These are phyloP conservation scores for Globisporangium ultimum DNA, from an alignment of 352 stramenopile species.

Conservation along the genomic window DNA sequence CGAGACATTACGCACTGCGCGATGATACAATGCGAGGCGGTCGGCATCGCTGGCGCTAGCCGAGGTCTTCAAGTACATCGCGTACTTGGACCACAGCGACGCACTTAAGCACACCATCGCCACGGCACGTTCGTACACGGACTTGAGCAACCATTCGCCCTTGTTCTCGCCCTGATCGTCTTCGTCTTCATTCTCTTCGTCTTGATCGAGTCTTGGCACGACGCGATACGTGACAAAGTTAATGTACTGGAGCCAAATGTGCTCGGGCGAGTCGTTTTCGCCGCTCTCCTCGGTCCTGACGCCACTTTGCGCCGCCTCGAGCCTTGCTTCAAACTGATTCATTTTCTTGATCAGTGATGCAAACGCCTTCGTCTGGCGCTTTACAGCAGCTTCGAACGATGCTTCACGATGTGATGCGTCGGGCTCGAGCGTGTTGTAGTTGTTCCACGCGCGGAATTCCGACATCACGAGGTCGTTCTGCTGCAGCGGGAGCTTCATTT, in stretches of 20 bases:
- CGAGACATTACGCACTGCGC: slow-evolving; percentile 61
- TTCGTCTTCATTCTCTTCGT: neutral
- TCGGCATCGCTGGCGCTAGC: slow-evolving; percentile 3
- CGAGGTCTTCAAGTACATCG: slow-evolving; percentile 22
- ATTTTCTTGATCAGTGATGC: slow-evolving; percentile 60
- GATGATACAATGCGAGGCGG: slow-evolving; percentile 19
- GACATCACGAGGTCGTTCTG: slow-evolving; percentile 76
- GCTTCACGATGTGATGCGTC: slow-evolving; percentile 12
- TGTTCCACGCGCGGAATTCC: slow-evolving; percentile 68
- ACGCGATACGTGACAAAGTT: slow-evolving; percentile 60
- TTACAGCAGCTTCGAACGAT: slow-evolving; percentile 25
- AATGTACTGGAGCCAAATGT: slow-evolving; percentile 58
- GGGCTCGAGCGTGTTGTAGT: slow-evolving; percentile 47
- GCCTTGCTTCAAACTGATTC: slow-evolving; percentile 40
- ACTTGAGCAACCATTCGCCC: slow-evolving; percentile 26
- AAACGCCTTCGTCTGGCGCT: slow-evolving; percentile 38
- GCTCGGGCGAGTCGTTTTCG: slow-evolving; percentile 16
- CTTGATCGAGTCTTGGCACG: slow-evolving; percentile 23
- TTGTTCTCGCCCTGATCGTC: neutral
- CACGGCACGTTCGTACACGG: slow-evolving; percentile 55
- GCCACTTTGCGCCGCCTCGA: slow-evolving; percentile 14
- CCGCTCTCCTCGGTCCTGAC: slow-evolving; percentile 1
- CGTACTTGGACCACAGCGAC: slow-evolving; percentile 55
- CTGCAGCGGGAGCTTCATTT: slow-evolving; percentile 61
- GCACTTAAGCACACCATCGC: slow-evolving; percentile 52